Conservation (phyloP, 192 early-diverging fungal species). For the Coemansia sp. region DNA sequence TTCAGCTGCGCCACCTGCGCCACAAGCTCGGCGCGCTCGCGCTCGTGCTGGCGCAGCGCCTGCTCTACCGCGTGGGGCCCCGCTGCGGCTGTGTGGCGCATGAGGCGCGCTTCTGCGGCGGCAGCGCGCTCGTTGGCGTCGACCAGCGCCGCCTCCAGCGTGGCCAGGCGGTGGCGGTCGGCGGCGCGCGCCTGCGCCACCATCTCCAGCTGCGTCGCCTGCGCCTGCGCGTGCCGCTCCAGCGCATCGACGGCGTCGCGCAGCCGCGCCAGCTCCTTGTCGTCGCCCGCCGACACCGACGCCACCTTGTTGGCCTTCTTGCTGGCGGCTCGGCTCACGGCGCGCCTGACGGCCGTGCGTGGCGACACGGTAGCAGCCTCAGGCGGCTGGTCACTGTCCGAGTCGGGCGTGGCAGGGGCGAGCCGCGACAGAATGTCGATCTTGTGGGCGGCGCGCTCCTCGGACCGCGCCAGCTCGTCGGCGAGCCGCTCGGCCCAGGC, state of each 20-base stretch:
- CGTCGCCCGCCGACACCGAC: constrained; percentile 48
- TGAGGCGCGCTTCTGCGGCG: constrained; percentile 11
- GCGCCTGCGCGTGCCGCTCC: constrained; percentile 24
- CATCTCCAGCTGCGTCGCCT: constrained; percentile 36
- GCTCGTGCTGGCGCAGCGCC: constrained; percentile 35
- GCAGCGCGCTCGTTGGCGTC: constrained; percentile 31
- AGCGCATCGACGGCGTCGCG: constrained; percentile 13
- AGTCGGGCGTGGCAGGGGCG: neutral
- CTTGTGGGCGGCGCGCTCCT: constrained; percentile 45
- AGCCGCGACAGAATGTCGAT: constrained; percentile 52
- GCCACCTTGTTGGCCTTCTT: constrained; percentile 46
- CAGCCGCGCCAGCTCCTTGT: constrained; percentile 22
- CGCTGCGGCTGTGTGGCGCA: constrained; percentile 16
- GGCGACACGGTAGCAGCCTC: constrained; percentile 30
- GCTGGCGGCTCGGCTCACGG: constrained; percentile 44
- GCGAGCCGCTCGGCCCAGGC: constrained; percentile 40
- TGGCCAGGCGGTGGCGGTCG: constrained; percentile 15
- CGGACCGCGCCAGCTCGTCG: constrained; percentile 37
- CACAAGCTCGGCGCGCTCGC: constrained; percentile 32
- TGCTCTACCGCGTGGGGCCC: constrained; percentile 17
- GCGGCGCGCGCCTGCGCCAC: constrained; percentile 27
- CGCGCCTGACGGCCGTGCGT: constrained; percentile 33
- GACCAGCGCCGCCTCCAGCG: constrained; percentile 31
- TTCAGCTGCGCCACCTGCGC: constrained; percentile 42
- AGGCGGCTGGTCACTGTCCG: no score